Base-by-base conservation (phyloP, 148 eudicot genomes). In the Dysphania ambrosioides region DNA sequence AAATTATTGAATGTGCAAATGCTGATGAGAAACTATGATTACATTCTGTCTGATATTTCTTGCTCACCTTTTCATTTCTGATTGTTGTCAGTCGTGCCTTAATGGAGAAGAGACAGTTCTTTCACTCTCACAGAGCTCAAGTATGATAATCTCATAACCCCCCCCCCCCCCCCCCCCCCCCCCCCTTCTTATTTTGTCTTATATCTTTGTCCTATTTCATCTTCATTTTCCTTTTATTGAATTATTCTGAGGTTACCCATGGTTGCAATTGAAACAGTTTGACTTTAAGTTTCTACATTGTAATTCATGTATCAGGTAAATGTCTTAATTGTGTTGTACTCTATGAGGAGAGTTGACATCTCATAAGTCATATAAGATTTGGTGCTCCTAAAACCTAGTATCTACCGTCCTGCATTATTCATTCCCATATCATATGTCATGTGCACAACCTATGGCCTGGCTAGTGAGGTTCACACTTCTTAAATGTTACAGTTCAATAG, bases 101-200 rank as follows among this genome's bases (percentile, higher is more conserved):
- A 73, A 72, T 92, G 87, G 96, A 90, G 82, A 95, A 88, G 84
- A 83, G 96, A 53, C 96, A 87, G 83, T 95, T 95, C 87, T 95
- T 90, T 83, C 98, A 95, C 80, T 95, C 98, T 9, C 98, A 95
- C 70, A 85, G 98, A 83, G 97, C 98, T 56, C 97, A 95, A 92
- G 98, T 94, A 76, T 77, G 40, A 49, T 24, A 9, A 49, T 65
- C 49, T 71, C 32, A 55, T n/a, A n/a, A n/a, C n/a, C n/a, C n/a
- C n/a, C n/a, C n/a, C n/a, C n/a, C n/a, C n/a, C n/a, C n/a, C n/a
- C n/a, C n/a, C n/a, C n/a, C n/a, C n/a, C n/a, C n/a, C n/a, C n/a
- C n/a, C n/a, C n/a, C n/a, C n/a, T n/a, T n/a, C n/a, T 18, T 8
- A 26, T 72, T 47, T 61, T 55, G 13, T 40, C 38, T 73, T 27